Evolutionary conservation across 164 flowering plant species (phyloP), one percentile per base, ranked within the genome.

Genomic region (Piper longum): DNA sequence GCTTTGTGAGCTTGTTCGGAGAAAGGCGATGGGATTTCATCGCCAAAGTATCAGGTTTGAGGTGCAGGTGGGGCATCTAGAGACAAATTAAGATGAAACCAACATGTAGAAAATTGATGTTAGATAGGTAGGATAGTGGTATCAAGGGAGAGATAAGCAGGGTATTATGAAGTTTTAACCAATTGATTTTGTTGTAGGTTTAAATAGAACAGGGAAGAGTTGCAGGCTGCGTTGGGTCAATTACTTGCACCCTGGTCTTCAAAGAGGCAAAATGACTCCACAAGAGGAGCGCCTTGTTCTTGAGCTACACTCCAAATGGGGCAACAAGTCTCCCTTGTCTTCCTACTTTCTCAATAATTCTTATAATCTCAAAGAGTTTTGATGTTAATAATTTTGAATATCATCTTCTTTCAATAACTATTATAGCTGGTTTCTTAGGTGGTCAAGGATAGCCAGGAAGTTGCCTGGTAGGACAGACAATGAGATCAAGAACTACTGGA

Each of bases 171-270:
- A 16, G 52, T 59, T 26, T 77, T 82, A 79, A 79, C 81, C 79
- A 16, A 5, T 64, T 73, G 66, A 63, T 72, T 80, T 77, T 80
- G 67, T 87, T 81, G 80, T 82, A 93, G 99, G 99, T 80, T 76
- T 93, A 71, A 87, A 87, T 73, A 83, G 99, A 83, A 85, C 96
- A 68, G 99, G 99, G 43, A 93, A 88, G 72, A 90, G 99, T 79
- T 93, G 99, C 87, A 79, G 99, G 85, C 70, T 93, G 43, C 81
- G 99, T 3, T 93, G 99, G 97, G 93, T 90, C 71, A 93, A 93
- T 73, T 93, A 93, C 76, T 79, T 93, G 16, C 85, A 88, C 63
- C 99, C 99, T 16, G 96, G 87, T 43, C 95, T 90, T 71, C 88
- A 87, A 69, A 76, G 89, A 39, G 97, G 93, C 18, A 87, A 87